phyloP scores from a whole-genome alignment of 306 rosid genomes.

The Cyclanthera cordifolia region DNA sequence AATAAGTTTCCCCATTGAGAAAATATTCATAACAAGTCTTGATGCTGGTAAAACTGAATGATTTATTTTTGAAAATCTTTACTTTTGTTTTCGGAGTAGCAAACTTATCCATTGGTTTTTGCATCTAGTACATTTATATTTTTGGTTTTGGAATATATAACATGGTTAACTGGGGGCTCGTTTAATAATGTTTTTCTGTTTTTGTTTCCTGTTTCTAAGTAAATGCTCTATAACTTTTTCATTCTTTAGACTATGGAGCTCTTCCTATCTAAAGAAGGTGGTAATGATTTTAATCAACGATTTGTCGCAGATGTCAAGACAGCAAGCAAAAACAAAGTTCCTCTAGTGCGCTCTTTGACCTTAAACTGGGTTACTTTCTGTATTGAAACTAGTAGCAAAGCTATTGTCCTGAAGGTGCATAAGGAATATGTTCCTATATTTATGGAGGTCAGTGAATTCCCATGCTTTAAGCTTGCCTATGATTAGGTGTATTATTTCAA shows the following conservation, averaged over 20 bases:
- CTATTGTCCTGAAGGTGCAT: constrained; percentile 59
- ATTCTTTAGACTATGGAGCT: background rate
- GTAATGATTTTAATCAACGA: constrained; percentile 16
- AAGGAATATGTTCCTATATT: constrained; percentile 95
- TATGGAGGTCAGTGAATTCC: constrained; percentile 74
- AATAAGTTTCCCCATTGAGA: background rate
- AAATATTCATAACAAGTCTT: background rate
- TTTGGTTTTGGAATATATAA: background rate
- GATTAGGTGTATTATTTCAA: background rate
- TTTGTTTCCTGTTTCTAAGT: too few species aligned
- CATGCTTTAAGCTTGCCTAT: background rate
- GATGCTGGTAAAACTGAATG: background rate
- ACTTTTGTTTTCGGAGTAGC: background rate
- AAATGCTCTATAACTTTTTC: background rate
- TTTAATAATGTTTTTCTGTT: too few species aligned
- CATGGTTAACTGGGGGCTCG: background rate
- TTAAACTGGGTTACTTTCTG: constrained; percentile 88
- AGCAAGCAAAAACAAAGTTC: constrained; percentile 87
- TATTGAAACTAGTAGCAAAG: constrained; percentile 80
- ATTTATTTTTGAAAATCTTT: background rate
- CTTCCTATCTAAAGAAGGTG: background rate
- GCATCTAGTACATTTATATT: too few species aligned
- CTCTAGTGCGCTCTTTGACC: constrained; percentile 83
- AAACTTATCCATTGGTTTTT: background rate
- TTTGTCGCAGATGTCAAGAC: constrained; percentile 64